Evolutionary conservation across 495 filamentous ascomycete genomes (phyloP), one percentile per base, ranked within the genome.

Genomic region (Glonium stellatum): DNA sequence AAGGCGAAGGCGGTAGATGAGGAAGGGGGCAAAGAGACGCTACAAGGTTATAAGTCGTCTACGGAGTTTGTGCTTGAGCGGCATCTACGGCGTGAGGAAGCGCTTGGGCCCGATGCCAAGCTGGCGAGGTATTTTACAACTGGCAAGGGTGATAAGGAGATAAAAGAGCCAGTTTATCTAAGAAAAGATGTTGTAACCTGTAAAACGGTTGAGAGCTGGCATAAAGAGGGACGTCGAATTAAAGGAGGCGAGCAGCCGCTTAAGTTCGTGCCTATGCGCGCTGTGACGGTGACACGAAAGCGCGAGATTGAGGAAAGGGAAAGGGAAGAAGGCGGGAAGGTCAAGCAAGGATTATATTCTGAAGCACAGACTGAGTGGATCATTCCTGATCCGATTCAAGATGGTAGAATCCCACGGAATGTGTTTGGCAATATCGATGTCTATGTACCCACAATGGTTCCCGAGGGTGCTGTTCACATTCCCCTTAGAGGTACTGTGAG

Each of bases 341-440:
- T 89, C 9, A 79, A 87, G 67, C 93, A 98, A 69, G 91, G 90
- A 0, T 74, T 98, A 1, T 98, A 92, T 74, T 80, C 87, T 31
- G 74, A 78, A 42, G 80, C 87, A n/a, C 93, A 98, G 73, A 98
- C 92, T 0, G 87, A 92, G 53, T 96, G 87, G 80, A 96, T 96
- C 69, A 89, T 93, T 60, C 90, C 93, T 1, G 85, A 88, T 15
- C 90, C 91, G 5, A 87, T 88, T 41, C 62, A 79, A 41, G 80
- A 96, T 66, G 95, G 93, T 4, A 76, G 85, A 6, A 96, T 99
- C 54, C 95, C 92, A 5, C 92, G 89, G 72, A 99, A 99, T 67
- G 83, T 86, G 39, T 99, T 90, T 67, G 92, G 92, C 8, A 99
- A 99, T 70, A 97, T 97, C 62, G 95, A 99, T 73, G 84, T 96